These are phyloP conservation scores for Fusarium mangiferae DNA, from an alignment of 2,329 filamentous ascomycete genomes.

Conservation along the genomic window DNA sequence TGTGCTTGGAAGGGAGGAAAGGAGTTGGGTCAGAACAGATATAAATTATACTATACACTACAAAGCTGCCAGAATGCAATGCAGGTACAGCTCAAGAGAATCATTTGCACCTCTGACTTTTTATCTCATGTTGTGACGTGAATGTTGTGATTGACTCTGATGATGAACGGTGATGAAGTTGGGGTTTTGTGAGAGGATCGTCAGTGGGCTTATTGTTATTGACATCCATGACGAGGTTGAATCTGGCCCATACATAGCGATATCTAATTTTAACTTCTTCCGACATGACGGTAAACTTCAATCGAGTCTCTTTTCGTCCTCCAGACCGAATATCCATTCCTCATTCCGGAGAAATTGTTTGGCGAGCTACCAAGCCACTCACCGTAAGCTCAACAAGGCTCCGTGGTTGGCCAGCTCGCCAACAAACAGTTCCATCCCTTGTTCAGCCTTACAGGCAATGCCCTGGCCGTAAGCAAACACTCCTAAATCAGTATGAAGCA, in stretches of 20 bases:
- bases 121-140: neutral
- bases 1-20: slow-evolving; percentile 24
- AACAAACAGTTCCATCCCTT: neutral
- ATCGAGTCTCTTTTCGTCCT: neutral
- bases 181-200: neutral
- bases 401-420: slow-evolving; percentile 2
- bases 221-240: neutral
- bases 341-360: neutral
- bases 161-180: too few relatives aligned
- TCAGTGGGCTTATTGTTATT: neutral
- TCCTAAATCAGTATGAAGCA: neutral
- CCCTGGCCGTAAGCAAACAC: neutral
- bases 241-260: too few relatives aligned
- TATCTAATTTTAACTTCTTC: neutral
- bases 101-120: slow-evolving; percentile 21
- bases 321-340: neutral
- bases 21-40: slow-evolving; percentile 33
- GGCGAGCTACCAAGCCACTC: neutral
- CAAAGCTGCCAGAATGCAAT: slow-evolving; percentile 43
- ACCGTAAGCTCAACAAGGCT: neutral
- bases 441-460: neutral
- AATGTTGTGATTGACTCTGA: neutral
- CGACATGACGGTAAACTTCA: neutral
- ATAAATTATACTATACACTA: slow-evolving; percentile 45
- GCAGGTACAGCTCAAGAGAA: slow-evolving; percentile 40